Evolutionary conservation across 768 basidiomycete genomes (phyloP).

Genomic region (Zangia roseola): DNA sequence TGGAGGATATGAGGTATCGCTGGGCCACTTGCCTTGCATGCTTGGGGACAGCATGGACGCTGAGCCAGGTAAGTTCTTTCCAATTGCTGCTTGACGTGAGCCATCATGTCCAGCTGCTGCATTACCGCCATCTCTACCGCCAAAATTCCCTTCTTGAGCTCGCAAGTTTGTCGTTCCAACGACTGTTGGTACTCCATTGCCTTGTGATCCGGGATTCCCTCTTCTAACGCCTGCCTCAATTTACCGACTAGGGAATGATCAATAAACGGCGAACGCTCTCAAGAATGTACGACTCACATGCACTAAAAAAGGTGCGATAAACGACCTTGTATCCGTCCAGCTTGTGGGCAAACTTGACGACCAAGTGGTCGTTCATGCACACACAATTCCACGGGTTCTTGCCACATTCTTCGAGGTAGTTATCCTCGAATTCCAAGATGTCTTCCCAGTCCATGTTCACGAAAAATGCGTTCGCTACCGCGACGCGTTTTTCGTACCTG

Average conservation of each 20-base stretch:
- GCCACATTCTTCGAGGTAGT: not conserved
- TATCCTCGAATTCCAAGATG: not conserved
- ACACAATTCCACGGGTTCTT: not conserved
- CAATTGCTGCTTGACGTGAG: not conserved
- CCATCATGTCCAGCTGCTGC: not conserved
- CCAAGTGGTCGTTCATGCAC: slow-evolving; percentile 4
- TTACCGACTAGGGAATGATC: not conserved
- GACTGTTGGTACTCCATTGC: not conserved
- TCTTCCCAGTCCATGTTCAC: slow-evolving; percentile 1
- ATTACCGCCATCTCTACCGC: not conserved
- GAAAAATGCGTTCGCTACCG: not conserved
- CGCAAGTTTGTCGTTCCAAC: not conserved
- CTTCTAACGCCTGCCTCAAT: not conserved
- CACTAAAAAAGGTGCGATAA: not conserved
- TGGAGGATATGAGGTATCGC: not conserved
- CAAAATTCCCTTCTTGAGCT: too few species aligned
- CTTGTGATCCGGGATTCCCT: not conserved
- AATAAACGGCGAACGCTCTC: too few species aligned
- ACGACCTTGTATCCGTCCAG: not conserved
- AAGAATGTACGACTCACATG: not conserved
- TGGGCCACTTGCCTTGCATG: not conserved
- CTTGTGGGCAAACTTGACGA: not conserved
- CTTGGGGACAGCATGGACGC: not conserved
- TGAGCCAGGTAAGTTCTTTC: too few species aligned
- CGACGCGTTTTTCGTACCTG: not conserved